A percentile compares a stretch with the other conserved stretches of the same genome.
phyloP scores from a whole-genome alignment of 106 monocot species.

The Vanilla planifolia region DNA sequence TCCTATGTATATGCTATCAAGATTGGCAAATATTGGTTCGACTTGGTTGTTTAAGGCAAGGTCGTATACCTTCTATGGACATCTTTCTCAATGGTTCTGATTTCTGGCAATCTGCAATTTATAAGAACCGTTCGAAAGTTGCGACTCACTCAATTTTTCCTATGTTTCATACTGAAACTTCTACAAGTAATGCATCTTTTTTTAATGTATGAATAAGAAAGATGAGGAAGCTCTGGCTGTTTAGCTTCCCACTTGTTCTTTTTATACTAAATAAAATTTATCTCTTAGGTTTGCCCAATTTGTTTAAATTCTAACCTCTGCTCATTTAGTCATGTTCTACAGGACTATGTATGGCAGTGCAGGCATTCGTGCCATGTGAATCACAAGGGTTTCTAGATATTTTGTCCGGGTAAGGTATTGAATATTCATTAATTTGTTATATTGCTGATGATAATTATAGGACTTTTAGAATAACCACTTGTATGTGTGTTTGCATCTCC shows the following conservation, averaged over 20 bases:
- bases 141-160: too few relatives aligned
- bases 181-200: too few relatives aligned
- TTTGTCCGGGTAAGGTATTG: slow-evolving; percentile 57
- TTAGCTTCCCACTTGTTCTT: background rate
- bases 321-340: slow-evolving; percentile 14
- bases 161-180: background rate
- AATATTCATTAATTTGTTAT: background rate
- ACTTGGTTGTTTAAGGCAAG: background rate
- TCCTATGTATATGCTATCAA: too few relatives aligned
- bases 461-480: too few relatives aligned
- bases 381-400: slow-evolving; percentile 57
- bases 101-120: too few relatives aligned
- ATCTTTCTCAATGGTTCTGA: background rate
- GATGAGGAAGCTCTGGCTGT: too few relatives aligned
- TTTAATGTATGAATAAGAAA: background rate
- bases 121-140: too few relatives aligned
- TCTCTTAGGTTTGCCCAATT: background rate
- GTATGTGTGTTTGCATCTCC: too few relatives aligned
- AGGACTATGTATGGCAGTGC: slow-evolving; percentile 96
- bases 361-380: slow-evolving; percentile 59
- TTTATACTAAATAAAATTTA: background rate
- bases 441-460: background rate
- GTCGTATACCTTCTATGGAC: background rate
- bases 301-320: background rate
- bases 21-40: background rate